phyloP scores from a whole-genome alignment of 164 flowering plant species.

The Pachysandra terminalis region DNA sequence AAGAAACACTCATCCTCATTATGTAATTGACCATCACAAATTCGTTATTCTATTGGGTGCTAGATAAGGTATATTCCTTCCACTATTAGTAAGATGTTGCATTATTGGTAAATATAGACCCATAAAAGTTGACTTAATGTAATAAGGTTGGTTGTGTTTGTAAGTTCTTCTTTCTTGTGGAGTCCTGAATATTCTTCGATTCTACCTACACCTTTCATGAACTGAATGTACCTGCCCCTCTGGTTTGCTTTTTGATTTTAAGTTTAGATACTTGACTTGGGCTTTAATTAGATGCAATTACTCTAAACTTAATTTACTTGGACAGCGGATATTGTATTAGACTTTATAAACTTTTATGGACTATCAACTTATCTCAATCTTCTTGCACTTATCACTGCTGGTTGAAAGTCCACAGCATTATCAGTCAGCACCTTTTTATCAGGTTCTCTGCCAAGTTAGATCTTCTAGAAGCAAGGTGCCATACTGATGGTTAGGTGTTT shows the following conservation, averaged over 20 bases:
- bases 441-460: neutral
- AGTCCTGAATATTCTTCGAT: too few species aligned
- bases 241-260: too few species aligned
- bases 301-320: neutral
- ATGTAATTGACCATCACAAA: too few species aligned
- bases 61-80: too few species aligned
- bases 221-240: neutral
- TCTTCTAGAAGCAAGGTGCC: neutral
- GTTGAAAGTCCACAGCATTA: neutral
- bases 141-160: too few species aligned
- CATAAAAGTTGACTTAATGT: too few species aligned
- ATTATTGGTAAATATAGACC: too few species aligned
- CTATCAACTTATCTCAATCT: neutral
- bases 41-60: neutral
- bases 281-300: neutral
- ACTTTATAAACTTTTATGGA: neutral
- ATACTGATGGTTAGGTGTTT: neutral
- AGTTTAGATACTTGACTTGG: neutral
- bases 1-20: neutral
- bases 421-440: too few species aligned
- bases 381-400: neutral
- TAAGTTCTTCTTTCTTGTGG: too few species aligned
- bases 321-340: neutral
- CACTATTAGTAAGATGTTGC: too few species aligned
- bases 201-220: too few species aligned